Conservation (phyloP, 2,329 filamentous ascomycete genomes). For the Pestalotiopsis sp. region DNA sequence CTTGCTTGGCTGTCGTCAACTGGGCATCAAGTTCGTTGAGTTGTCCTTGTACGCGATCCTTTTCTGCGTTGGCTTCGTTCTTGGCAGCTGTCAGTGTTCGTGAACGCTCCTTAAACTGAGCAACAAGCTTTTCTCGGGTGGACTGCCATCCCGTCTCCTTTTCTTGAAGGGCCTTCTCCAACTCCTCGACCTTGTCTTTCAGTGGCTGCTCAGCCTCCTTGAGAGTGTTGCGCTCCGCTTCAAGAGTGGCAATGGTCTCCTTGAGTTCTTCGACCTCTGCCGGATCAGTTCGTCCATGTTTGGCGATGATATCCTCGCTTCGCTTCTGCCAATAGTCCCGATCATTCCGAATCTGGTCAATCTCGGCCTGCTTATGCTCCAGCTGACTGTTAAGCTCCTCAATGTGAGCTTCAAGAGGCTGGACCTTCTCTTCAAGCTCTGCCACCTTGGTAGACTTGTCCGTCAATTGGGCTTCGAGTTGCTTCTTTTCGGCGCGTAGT, state of each 20-base stretch:
- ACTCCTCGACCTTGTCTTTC: conserved; percentile 54
- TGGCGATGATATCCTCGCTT: conserved; percentile 91
- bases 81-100: conserved; percentile 57
- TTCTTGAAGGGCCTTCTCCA: conserved; percentile 53
- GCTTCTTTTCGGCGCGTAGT: conserved; percentile 81
- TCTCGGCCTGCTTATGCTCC: conserved; percentile 81
- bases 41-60: conserved; percentile 53
- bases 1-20: conserved; percentile 44
- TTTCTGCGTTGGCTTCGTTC: conserved; percentile 53
- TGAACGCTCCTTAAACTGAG: conserved; percentile 66
- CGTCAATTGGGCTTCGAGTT: conserved; percentile 74
- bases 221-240: conserved; percentile 65
- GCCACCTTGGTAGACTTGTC: conserved; percentile 77
- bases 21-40: conserved; percentile 47
- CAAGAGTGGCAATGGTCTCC: conserved; percentile 68
- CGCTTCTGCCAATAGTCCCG: conserved; percentile 95
- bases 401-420: conserved; percentile 80
- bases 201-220: conserved; percentile 53
- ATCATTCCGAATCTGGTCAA: conserved; percentile 87
- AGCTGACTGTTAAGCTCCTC: conserved; percentile 81
- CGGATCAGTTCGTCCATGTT: conserved; percentile 93
- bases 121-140: conserved; percentile 55
- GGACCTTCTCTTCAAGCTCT: conserved; percentile 72
- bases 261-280: conserved; percentile 90
- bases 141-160: conserved; percentile 58